Evolutionary conservation across 1,284 basidiomycete genomes (phyloP).

Genomic region (Pseudozyma pruni): DNA sequence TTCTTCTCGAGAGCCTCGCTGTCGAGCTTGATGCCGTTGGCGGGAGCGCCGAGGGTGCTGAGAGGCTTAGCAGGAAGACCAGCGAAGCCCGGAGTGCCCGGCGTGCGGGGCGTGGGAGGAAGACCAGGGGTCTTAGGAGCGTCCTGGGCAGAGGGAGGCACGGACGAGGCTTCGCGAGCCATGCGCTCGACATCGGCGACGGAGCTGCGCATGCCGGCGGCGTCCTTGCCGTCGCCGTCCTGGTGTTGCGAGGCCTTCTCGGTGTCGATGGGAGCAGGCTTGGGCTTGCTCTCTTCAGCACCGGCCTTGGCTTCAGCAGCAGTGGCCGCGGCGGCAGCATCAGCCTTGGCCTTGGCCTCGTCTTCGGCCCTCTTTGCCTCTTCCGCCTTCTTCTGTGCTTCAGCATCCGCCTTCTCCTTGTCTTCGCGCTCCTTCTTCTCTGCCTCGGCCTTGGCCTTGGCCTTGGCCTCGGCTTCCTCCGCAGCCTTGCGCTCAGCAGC

Average conservation of each 20-base stretch:
- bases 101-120: slow-evolving; percentile 58
- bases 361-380: slow-evolving; percentile 46
- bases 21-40: slow-evolving; percentile 62
- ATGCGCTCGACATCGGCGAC: slow-evolving; percentile 62
- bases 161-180: slow-evolving; percentile 62
- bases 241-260: slow-evolving; percentile 33
- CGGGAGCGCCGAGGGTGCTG: slow-evolving; percentile 38
- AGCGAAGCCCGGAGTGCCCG: slow-evolving; percentile 62
- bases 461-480: slow-evolving; percentile 36
- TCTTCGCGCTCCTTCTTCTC: slow-evolving; percentile 45
- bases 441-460: slow-evolving; percentile 27
- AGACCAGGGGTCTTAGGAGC: slow-evolving; percentile 52
- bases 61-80: slow-evolving; percentile 63
- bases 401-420: slow-evolving; percentile 39
- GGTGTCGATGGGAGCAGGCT: slow-evolving; percentile 50
- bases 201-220: slow-evolving; percentile 45
- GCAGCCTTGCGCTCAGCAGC: slow-evolving; percentile 44
- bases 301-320: slow-evolving; percentile 39
- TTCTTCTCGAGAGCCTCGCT: slow-evolving; percentile 60
- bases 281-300: slow-evolving; percentile 42
- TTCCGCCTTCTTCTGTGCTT: slow-evolving; percentile 31
- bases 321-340: slow-evolving; percentile 27
- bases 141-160: slow-evolving; percentile 59
- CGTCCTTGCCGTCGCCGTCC: slow-evolving; percentile 41
- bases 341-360: slow-evolving; percentile 40